Base-by-base conservation (phyloP, 2,329 filamentous ascomycete genomes). In the Zalaria sp. region DNA sequence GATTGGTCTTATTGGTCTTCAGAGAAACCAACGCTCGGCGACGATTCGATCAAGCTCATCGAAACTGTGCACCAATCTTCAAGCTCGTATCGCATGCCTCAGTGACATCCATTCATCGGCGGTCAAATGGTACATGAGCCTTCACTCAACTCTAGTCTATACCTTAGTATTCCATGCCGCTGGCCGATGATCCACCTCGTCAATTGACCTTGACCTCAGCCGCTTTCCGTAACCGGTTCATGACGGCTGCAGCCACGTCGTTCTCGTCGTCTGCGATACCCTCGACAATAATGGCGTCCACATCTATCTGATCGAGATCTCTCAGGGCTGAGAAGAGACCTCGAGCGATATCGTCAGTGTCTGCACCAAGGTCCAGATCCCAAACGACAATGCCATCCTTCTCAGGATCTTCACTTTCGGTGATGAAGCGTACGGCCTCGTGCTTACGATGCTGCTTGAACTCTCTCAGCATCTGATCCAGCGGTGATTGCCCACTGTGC, bases 211-310 rank as follows among this genome's bases (percentile, higher is more conserved):
- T 55, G n/a, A 62, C 47, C 46, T 63, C 60, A 5, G 68, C 67
- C 5, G 68, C 68, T 48, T 71, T 71, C 34, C 67, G 57, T 9
- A 71, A 49, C 38, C 68, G 53, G 42, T 71, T 71, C 68, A 71
- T 71, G 18, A 71, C 60, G 3, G 68, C 91, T 25, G 85, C 84
- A 18, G 87, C 86, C 51, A 91, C 80, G 57, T 91, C 83, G 28
- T 82, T 79, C 45, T 81, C 77, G 45, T 57, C 51, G 41, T 83
- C 82, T 5, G 68, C 63, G 43, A 95, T 83, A 2, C 89, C 89
- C 59, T 98, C 91, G 7, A 96, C 85, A 51, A 88, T 83, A 40
- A 98, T 95, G 18, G 82, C 70, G 56, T 91, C 79, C 3, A 86
- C 86, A 27, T 78, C 75, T 47, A 77, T 71, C 53, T 79, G 75